These are phyloP conservation scores for Blastobotrys indianensis DNA, from an alignment of 1,139 yeast genomes.

Conservation along the genomic window DNA sequence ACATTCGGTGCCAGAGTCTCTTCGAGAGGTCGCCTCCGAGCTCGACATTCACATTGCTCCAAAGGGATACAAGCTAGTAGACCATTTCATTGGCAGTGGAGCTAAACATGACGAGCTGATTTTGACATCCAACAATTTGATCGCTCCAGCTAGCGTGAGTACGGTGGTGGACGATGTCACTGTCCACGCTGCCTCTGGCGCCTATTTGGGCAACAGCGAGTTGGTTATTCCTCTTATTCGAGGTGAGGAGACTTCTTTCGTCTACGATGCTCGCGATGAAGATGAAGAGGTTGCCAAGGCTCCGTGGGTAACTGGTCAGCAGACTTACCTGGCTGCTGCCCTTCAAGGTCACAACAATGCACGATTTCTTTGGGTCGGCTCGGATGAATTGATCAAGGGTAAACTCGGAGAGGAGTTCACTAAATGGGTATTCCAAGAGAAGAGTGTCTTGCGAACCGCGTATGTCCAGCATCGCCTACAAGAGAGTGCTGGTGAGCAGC, in stretches of 20 bases:
- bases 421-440: conserved; percentile 72
- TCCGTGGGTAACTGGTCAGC: conserved; percentile 77
- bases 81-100: conserved; percentile 50
- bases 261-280: conserved; percentile 45
- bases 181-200: conserved; percentile 41
- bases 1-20: conserved; percentile 59
- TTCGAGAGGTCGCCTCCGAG: conserved; percentile 65
- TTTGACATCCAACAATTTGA: neutral
- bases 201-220: conserved; percentile 55
- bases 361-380: conserved; percentile 77
- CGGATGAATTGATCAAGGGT: conserved; percentile 45
- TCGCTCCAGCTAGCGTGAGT: neutral
- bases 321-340: conserved; percentile 71
- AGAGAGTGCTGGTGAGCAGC: conserved; percentile 27
- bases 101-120: conserved; percentile 24
- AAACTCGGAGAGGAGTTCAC: conserved; percentile 46
- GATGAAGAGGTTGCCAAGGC: conserved; percentile 30
- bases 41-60: conserved; percentile 84
- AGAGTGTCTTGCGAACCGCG: conserved; percentile 54
- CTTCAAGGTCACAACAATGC: conserved; percentile 79
- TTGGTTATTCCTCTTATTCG: conserved; percentile 62
- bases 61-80: conserved; percentile 57
- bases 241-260: conserved; percentile 65
- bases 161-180: conserved; percentile 2
- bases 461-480: conserved; percentile 40